phyloP scores from a whole-genome alignment of 345 rosid species.

The Hibiscus syriacus region DNA sequence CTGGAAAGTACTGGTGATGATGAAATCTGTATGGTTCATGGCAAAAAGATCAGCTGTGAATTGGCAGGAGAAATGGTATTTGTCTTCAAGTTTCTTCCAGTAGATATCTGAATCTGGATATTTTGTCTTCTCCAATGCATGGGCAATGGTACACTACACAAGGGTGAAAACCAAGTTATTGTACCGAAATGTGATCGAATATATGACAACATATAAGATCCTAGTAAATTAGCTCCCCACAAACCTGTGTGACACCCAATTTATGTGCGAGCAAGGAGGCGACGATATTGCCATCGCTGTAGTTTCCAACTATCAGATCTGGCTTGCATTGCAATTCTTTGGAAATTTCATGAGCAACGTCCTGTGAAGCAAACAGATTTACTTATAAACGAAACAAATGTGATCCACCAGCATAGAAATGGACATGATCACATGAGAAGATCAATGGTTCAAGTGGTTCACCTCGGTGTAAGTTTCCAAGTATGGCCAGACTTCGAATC shows the following conservation, averaged over 20 bases:
- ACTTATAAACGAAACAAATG: not conserved
- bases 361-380: not conserved
- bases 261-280: slow-evolving; percentile 89
- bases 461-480: slow-evolving; percentile 89
- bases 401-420: not conserved
- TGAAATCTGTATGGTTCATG: no score
- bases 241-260: slow-evolving; percentile 87
- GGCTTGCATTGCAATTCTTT: slow-evolving; percentile 87
- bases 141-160: slow-evolving; percentile 83
- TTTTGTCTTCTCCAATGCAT: no score
- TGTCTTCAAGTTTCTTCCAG: no score
- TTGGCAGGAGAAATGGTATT: no score
- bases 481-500: no score
- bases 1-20: no score
- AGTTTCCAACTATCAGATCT: slow-evolving; percentile 89
- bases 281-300: slow-evolving; percentile 97
- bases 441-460: not conserved
- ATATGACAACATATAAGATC: slow-evolving; percentile 1
- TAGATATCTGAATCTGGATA: no score
- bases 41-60: no score
- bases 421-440: not conserved
- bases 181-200: not conserved
- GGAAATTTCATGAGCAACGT: slow-evolving; percentile 62
- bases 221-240: not conserved
- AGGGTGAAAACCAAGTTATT: not conserved